These are phyloP conservation scores for Neopestalotiopsis rosae DNA, from an alignment of 2,329 filamentous ascomycete species.

Conservation along the genomic window DNA sequence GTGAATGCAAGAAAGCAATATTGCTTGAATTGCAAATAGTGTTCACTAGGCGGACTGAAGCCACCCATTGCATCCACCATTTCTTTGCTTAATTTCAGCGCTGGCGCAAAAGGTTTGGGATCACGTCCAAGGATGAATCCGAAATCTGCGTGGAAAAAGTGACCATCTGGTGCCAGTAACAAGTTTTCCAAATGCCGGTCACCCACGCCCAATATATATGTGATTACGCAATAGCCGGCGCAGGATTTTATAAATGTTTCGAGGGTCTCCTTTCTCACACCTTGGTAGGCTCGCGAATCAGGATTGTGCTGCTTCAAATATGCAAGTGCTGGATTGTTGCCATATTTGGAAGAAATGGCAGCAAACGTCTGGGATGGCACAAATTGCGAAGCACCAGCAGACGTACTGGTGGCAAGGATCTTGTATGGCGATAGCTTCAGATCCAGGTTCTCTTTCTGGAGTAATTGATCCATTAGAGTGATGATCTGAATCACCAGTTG, in stretches of 20 bases:
- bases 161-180: slow-evolving; percentile 84
- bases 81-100: slow-evolving; percentile 96
- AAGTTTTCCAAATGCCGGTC: slow-evolving; percentile 97
- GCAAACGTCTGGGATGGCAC: slow-evolving; percentile 86
- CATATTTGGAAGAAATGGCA: slow-evolving; percentile 82
- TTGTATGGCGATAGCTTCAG: slow-evolving; percentile 95
- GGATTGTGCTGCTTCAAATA: slow-evolving; percentile 92
- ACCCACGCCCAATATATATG: slow-evolving; percentile 94
- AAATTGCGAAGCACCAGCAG: slow-evolving; percentile 91
- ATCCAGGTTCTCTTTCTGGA: slow-evolving; percentile 95
- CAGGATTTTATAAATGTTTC: slow-evolving; percentile 96
- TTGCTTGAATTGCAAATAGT: slow-evolving; percentile 89
- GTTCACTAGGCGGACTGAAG: slow-evolving; percentile 65
- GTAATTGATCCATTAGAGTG: slow-evolving; percentile 93
- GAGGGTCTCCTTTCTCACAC: slow-evolving; percentile 88
- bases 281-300: slow-evolving; percentile 79
- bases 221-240: slow-evolving; percentile 97
- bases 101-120: slow-evolving; percentile 94
- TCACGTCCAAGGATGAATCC: slow-evolving; percentile 97
- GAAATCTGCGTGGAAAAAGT: slow-evolving; percentile 99
- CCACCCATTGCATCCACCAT: slow-evolving; percentile 99
- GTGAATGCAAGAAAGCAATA: slow-evolving; percentile 96
- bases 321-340: slow-evolving; percentile 72
- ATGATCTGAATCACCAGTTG: slow-evolving; percentile 98
- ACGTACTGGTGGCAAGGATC: slow-evolving; percentile 90